A percentile compares a stretch with the other conserved stretches of the same genome.
Evolutionary conservation across 2,329 filamentous ascomycete species (phyloP).

Genomic region (Colletotrichum incanum): DNA sequence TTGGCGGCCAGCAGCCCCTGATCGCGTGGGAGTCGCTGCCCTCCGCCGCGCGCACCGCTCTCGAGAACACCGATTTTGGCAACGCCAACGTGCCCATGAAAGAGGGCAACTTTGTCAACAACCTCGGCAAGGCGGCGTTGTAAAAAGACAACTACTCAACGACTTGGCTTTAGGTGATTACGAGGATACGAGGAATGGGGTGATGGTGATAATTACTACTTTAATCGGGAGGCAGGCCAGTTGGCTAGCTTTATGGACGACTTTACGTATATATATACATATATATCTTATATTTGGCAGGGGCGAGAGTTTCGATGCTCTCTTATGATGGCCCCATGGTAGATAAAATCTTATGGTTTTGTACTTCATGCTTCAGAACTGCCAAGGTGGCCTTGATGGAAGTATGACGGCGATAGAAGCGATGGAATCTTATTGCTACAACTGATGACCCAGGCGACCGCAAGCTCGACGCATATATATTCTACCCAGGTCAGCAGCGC

Average conservation of each 20-base stretch:
- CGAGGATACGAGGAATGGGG: background rate
- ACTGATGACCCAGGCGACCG: background rate
- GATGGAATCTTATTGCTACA: fast-evolving
- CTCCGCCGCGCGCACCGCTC: constrained; percentile 51
- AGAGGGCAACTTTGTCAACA: constrained; percentile 40
- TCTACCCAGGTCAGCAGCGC: too few species aligned
- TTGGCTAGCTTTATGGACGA: constrained; percentile 16
- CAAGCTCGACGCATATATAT: background rate
- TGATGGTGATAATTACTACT: constrained; percentile 18
- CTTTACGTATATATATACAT: constrained; percentile 39
- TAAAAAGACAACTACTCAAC: background rate
- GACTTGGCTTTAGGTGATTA: background rate
- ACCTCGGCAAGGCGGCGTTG: constrained; percentile 41
- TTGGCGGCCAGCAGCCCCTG: constrained; percentile 57
- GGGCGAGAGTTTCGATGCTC: constrained; percentile 23
- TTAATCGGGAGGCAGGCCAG: constrained; percentile 20
- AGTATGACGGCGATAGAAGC: background rate
- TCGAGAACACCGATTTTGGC: constrained; percentile 57
- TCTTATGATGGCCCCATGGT: constrained; percentile 29
- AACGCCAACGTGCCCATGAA: constrained; percentile 57
- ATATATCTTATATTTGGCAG: constrained; percentile 15
- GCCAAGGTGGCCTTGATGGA: background rate
- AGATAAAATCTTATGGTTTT: constrained; percentile 9
- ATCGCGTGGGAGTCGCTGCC: constrained; percentile 58
- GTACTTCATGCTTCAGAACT: background rate